These are phyloP conservation scores for Emergomyces africanus DNA, from an alignment of 2,329 filamentous ascomycete species.

Conservation along the genomic window DNA sequence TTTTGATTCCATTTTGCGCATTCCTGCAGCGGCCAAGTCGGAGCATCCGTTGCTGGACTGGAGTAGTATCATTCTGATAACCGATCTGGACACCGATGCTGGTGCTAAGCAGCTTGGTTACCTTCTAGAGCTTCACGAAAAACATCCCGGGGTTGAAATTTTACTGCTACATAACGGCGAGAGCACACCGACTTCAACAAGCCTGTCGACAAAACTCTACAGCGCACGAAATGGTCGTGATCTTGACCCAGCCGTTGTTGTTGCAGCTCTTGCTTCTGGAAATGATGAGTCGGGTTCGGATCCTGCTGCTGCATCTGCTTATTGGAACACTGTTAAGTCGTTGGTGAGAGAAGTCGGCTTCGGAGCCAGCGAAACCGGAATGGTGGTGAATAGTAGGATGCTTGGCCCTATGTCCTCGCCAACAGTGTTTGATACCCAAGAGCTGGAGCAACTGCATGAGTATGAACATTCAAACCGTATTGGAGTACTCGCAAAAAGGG, in stretches of 20 bases:
- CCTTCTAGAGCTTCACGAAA: constrained; percentile 53
- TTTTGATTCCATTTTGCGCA: constrained; percentile 47
- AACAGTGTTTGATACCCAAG: constrained; percentile 48
- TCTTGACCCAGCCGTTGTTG: constrained; percentile 8
- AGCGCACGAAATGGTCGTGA: constrained; percentile 17
- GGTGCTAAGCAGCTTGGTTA: constrained; percentile 55
- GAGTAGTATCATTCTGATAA: constrained; percentile 58
- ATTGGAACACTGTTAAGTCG: constrained; percentile 9
- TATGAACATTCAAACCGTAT: constrained; percentile 67
- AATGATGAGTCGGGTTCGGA: neutral
- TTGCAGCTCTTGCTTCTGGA: constrained; percentile 1
- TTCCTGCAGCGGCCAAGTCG: constrained; percentile 35
- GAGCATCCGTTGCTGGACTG: constrained; percentile 48
- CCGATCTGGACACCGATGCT: constrained; percentile 54
- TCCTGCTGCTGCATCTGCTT: neutral
- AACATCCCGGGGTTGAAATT: constrained; percentile 57
- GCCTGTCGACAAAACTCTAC: constrained; percentile 20
- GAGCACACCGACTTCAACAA: constrained; percentile 17
- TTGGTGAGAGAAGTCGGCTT: constrained; percentile 35
- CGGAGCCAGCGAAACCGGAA: constrained; percentile 32
- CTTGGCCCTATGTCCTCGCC: constrained; percentile 58
- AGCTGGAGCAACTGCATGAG: constrained; percentile 59
- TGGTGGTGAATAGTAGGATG: constrained; percentile 50
- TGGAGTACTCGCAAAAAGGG: constrained; percentile 57
- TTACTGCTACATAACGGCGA: constrained; percentile 57